Conservation (phyloP, 176 grass and related monocot species). For the Themeda triandra region DNA sequence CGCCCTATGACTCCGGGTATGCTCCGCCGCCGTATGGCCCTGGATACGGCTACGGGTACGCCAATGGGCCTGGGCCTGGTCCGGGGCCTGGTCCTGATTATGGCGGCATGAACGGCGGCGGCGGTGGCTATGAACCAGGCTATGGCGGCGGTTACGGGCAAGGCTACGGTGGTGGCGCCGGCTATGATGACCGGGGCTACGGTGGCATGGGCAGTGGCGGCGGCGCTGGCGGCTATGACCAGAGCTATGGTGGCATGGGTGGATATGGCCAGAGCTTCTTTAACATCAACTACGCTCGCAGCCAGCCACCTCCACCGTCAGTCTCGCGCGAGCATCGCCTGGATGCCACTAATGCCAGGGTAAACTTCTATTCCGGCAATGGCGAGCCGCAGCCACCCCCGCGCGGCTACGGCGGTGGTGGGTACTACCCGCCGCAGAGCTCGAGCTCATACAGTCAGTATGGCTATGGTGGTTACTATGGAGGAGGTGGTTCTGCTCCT, state of each 20-base stretch:
- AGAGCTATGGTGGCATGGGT: slow-evolving; percentile 30
- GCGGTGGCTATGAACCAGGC: slow-evolving; percentile 3
- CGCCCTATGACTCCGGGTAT: slow-evolving; percentile 29
- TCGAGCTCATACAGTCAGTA: slow-evolving; percentile 52
- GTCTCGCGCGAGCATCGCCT: slow-evolving; percentile 46
- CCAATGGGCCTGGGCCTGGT: background rate
- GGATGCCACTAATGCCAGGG: slow-evolving; percentile 33
- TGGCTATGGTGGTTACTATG: slow-evolving; percentile 55
- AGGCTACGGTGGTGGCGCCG: slow-evolving; percentile 9
- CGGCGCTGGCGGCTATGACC: slow-evolving; percentile 20
- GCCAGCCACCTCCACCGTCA: slow-evolving; percentile 38
- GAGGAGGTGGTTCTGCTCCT: slow-evolving; percentile 32
- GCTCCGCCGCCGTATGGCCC: slow-evolving; percentile 22
- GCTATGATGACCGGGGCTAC: slow-evolving; percentile 35
- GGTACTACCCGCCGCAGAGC: slow-evolving; percentile 52
- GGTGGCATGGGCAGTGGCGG: slow-evolving; percentile 5
- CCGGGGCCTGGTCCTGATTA: background rate
- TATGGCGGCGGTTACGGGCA: slow-evolving; percentile 17
- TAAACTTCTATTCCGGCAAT: slow-evolving; percentile 32
- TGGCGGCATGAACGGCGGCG: background rate
- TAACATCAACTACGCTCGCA: slow-evolving; percentile 62
- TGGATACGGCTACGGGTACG: slow-evolving; percentile 30
- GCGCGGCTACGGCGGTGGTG: slow-evolving; percentile 28
- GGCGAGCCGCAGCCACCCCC: slow-evolving; percentile 27
- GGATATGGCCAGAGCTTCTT: slow-evolving; percentile 50